A percentile compares a stretch with the other conserved stretches of the same genome.
Evolutionary conservation across 2,329 filamentous ascomycete species (phyloP).

Genomic region (Clarireedia monteithiana): DNA sequence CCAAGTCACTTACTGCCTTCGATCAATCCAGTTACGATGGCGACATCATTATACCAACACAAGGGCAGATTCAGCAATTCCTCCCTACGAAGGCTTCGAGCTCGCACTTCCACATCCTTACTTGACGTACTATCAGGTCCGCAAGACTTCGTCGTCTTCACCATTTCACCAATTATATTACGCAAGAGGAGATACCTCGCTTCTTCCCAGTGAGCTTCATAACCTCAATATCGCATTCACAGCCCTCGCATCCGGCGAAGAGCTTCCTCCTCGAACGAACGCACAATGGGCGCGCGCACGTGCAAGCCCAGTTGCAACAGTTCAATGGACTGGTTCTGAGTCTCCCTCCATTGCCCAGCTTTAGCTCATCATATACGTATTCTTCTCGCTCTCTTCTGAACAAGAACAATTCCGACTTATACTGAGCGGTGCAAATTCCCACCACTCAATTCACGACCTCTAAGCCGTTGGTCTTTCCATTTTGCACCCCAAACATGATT

Average conservation of each 20-base stretch:
- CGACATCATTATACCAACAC: neutral
- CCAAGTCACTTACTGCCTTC: no score
- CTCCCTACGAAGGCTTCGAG: neutral
- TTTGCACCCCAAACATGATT: conserved; percentile 14
- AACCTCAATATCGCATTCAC: neutral
- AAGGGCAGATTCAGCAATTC: neutral
- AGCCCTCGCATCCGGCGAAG: neutral
- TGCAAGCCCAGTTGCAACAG: conserved; percentile 27
- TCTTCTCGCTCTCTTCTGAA: conserved; percentile 27
- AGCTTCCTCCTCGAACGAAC: neutral
- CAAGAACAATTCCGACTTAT: conserved; percentile 31
- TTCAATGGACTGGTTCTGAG: conserved; percentile 28
- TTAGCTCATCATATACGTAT: conserved; percentile 34
- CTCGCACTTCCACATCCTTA: neutral
- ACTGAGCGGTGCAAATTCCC: conserved; percentile 26
- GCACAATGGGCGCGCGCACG: conserved; percentile 28
- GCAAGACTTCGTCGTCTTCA: neutral
- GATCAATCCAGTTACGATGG: neutral
- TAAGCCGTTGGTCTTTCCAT: conserved; percentile 23
- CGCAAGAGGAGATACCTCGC: neutral
- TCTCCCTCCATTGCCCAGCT: conserved; percentile 31
- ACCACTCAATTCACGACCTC: conserved; percentile 26
- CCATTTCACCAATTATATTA: neutral
- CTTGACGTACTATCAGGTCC: neutral
- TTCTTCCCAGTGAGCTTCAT: neutral